Evolutionary conservation across 2,329 filamentous ascomycete species (phyloP).

Genomic region (Pseudodiploospora longispora): DNA sequence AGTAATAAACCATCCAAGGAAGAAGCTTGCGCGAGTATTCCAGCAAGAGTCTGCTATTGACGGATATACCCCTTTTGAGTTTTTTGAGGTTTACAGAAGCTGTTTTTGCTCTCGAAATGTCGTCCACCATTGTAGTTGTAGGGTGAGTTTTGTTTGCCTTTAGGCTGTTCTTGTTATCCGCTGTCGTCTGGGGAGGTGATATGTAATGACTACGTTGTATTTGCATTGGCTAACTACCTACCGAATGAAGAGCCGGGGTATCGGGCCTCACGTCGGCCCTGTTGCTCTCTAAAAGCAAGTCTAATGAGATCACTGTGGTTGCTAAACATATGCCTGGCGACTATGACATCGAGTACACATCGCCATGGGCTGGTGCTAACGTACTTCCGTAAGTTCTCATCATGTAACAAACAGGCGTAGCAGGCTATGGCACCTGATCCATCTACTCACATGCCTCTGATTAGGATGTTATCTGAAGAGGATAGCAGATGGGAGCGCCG

Average conservation of each 20-base stretch:
- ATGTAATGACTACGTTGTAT: not conserved
- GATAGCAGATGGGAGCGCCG: conserved; percentile 50
- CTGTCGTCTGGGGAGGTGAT: not conserved
- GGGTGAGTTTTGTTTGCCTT: conserved; percentile 18
- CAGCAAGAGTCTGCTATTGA: not conserved
- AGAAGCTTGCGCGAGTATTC: no score
- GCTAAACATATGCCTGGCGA: conserved; percentile 92
- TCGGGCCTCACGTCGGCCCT: conserved; percentile 44
- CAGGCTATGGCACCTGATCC: not conserved
- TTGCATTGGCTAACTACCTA: not conserved
- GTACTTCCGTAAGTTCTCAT: conserved; percentile 54
- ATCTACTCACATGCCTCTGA: not conserved
- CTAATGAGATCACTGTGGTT: conserved; percentile 55
- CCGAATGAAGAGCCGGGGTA: conserved; percentile 35
- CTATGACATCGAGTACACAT: conserved; percentile 84
- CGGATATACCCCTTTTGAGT: not conserved
- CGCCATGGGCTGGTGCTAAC: conserved; percentile 83
- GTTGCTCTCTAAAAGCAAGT: conserved; percentile 36
- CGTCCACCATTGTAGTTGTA: conserved; percentile 24
- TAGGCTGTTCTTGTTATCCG: not conserved
- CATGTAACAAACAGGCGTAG: not conserved
- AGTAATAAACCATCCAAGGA: no score
- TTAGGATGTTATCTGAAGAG: conserved; percentile 35
- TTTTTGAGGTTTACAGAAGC: not conserved
- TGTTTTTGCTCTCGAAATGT: conserved; percentile 14